Percentiles rank a stretch among this genome's conserved stretches.
Conservation (phyloP, 306 rosid genomes). For the Mimosa bimucronata region DNA sequence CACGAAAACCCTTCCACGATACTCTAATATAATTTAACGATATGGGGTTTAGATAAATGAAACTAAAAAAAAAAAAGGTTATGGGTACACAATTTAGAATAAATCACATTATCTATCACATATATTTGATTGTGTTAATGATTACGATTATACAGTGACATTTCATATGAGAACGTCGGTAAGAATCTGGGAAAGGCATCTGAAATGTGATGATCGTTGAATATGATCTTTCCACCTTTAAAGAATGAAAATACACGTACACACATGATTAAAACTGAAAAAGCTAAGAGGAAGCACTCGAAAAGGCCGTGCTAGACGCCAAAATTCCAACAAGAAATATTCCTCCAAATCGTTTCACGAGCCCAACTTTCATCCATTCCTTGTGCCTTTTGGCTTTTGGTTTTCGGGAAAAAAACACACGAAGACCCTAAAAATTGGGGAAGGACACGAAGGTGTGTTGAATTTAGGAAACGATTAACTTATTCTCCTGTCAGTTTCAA, state of each 20-base stretch:
- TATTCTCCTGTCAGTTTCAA: too few species aligned
- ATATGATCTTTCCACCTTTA: background rate
- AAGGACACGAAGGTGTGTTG: too few species aligned
- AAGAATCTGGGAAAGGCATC: background rate
- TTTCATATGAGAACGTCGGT: background rate
- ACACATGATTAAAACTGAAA: background rate
- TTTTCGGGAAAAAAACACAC: too few species aligned
- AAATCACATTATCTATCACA: background rate
- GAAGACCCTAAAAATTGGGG: too few species aligned
- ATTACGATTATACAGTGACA: background rate
- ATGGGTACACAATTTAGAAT: background rate
- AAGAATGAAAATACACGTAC: background rate
- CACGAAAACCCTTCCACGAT: too few species aligned
- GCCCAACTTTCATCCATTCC: background rate
- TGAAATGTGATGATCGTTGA: background rate
- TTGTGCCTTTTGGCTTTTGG: background rate
- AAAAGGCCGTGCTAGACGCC: background rate
- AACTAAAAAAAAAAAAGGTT: background rate
- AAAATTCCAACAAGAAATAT: background rate
- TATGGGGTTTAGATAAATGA: background rate
- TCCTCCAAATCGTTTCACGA: constrained; percentile 9
- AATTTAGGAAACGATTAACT: too few species aligned
- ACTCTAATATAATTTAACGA: too few species aligned
- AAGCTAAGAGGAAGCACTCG: background rate
- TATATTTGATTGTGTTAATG: background rate